A percentile compares a stretch with the other conserved stretches of the same genome.
These are phyloP conservation scores for Porcisia deanei DNA, from an alignment of 208 protist species.

Conservation along the genomic window DNA sequence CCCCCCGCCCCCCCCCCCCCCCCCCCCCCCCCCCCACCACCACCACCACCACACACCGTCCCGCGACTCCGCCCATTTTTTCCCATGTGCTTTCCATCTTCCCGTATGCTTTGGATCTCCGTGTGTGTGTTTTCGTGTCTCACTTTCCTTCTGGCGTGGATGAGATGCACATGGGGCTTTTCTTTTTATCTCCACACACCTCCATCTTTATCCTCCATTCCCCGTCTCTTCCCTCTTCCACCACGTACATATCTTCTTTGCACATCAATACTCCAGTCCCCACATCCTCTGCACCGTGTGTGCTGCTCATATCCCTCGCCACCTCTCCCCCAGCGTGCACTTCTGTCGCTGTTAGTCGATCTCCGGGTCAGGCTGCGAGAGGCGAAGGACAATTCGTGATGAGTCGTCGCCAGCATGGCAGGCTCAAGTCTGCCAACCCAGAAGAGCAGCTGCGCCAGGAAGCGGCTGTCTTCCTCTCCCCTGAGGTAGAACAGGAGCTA, in stretches of 20 bases:
- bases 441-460: conserved; percentile 27
- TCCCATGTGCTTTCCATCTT: too few species aligned
- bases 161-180: too few species aligned
- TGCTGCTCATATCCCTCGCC: neutral
- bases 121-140: too few species aligned
- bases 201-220: too few species aligned
- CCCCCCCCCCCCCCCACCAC: too few species aligned
- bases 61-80: too few species aligned
- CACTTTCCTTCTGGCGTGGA: too few species aligned
- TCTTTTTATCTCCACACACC: too few species aligned
- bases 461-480: conserved; percentile 26
- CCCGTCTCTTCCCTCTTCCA: too few species aligned
- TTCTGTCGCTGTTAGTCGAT: neutral
- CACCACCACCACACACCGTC: too few species aligned
- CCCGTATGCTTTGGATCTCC: too few species aligned
- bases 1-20: too few species aligned
- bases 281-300: neutral
- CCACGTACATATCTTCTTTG: neutral
- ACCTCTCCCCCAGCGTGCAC: neutral
- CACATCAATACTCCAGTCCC: neutral
- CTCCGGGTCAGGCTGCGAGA: neutral
- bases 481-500: conserved; percentile 34
- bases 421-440: conserved; percentile 13
- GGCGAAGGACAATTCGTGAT: neutral
- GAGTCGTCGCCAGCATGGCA: conserved; percentile 25